Evolutionary conservation across 176 grass and related monocot genomes (phyloP).

Genomic region (Carex myosuroides): DNA sequence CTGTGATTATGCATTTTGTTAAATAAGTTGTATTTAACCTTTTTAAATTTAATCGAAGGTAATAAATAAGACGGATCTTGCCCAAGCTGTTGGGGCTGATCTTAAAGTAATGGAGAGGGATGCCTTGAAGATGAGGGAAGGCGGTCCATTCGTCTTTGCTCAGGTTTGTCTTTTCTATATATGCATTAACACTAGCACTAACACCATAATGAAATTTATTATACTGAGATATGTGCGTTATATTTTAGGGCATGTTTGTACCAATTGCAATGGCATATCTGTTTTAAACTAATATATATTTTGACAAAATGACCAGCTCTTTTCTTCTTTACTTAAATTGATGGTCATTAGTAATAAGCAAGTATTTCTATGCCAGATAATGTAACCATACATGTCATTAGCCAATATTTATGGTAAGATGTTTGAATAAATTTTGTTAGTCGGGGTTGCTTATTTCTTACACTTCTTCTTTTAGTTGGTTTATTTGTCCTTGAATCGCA

Average conservation of each 20-base stretch:
- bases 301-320: background rate
- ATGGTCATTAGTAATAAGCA: background rate
- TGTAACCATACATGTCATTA: background rate
- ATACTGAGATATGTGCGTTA: background rate
- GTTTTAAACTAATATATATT: background rate
- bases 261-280: background rate
- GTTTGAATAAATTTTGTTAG: background rate
- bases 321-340: background rate
- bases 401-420: background rate
- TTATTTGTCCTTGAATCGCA: background rate
- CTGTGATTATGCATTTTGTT: background rate
- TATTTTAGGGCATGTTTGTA: background rate
- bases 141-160: slow-evolving; percentile 84
- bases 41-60: slow-evolving; percentile 32
- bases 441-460: background rate
- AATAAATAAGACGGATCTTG: slow-evolving; percentile 97
- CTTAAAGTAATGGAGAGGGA: slow-evolving; percentile 85
- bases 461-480: background rate
- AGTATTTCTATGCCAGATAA: background rate
- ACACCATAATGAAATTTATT: background rate
- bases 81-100: slow-evolving; percentile 70
- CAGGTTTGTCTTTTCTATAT: slow-evolving; percentile 35
- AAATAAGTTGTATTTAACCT: background rate
- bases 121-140: slow-evolving; percentile 78
- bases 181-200: background rate